Evolutionary conservation across 306 rosid species (phyloP), one percentile per base, ranked within the genome.

Genomic region (Cucumis melo): DNA sequence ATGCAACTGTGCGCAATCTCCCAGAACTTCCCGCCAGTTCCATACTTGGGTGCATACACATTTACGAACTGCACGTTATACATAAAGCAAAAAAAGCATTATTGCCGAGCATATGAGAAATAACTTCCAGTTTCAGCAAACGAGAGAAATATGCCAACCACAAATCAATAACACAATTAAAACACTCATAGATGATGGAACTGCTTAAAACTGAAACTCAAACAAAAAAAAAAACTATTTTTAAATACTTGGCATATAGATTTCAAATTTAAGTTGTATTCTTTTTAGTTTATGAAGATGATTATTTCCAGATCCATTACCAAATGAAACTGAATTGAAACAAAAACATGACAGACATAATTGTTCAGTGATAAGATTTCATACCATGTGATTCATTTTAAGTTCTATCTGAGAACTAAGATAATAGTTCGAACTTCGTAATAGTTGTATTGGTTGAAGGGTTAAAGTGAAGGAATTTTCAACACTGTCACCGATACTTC

Each of bases 1-100:
- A 80, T 87, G 27, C 95, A 87, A 67, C 86, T 85, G 85, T 94
- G 99, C 73, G 85, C 94, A 14, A 82, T 82, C 10, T 97, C 97
- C 99, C 99, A 94, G 75, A 85, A 92, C 81, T 86, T 88, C 84
- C 99, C 99, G 0, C 91, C 99, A 29, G 93, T 90, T 82, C 89
- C 99, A 78, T 80, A 90, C 82, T 53, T 86, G 10, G 96, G 91
- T 12, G 84, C 92, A 64, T 91, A 91, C 50, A 94, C 96, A 83
- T 91, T 91, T 55, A 91, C 81, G 78, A 87, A 84, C 98, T 94
- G 96, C 90, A 83, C 55, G 38, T 79, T 12, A 39, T 61, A 75
- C 65, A 73, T 64, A 19, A 48, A 84, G 73, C 14, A 80, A 0
- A 48, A 62, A 29, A 14, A 5, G 87, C 75, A 83, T 74, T 72